Base-by-base conservation (phyloP, 352 stramenopile species). In the Phytophthora hibernalis region DNA sequence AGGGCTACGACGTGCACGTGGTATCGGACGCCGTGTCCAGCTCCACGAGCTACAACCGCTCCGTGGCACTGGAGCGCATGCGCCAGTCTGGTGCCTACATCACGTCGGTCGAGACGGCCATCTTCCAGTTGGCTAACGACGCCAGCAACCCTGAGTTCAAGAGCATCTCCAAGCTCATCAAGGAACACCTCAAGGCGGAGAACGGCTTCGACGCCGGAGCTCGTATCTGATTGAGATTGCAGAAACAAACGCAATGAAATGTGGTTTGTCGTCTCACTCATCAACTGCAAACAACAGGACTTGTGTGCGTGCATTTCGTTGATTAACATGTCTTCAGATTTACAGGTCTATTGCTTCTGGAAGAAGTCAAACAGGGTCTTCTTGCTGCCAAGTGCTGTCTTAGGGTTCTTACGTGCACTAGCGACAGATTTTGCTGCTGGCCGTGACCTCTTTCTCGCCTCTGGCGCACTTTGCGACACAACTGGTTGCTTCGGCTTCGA, bases 1-100 rank as follows among this genome's bases (percentile, higher is more conserved):
- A 93, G 31, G 97, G 95, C n/a, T 97, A 97, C 57, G 92, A 99
- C 57, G 97, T 99, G 9, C 97, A 99, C 77, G 79, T 99, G 10
- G 85, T 99, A 64, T 90, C 91, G 15, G 98, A 99, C 74, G 97
- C 89, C 3, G 93, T 99, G 5, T 99, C 95, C 35, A 96, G 87
- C 73, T 91, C 83, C 22, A 85, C 77, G 31, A 79, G 82, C 26
- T 93, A 91, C 68, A 97, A 98, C 71, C 89, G 97, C 47, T 85
- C 91, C 44, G 89, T 98, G 33, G 97, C 96, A 4, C 74, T 99
- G 4, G 79, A 93, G 67, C 85, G 97, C 52, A 98, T 99, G 89
- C 82, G 90, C 51, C 75, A 96, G 40, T 91, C 85, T 9, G 98
- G 98, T 11, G 96, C 96, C 20, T 98, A 90, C 72, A 85, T 99